Evolutionary conservation across 2,329 filamentous ascomycete species (phyloP), one percentile per base, ranked within the genome.

Genomic region (Colletotrichum lupini): DNA sequence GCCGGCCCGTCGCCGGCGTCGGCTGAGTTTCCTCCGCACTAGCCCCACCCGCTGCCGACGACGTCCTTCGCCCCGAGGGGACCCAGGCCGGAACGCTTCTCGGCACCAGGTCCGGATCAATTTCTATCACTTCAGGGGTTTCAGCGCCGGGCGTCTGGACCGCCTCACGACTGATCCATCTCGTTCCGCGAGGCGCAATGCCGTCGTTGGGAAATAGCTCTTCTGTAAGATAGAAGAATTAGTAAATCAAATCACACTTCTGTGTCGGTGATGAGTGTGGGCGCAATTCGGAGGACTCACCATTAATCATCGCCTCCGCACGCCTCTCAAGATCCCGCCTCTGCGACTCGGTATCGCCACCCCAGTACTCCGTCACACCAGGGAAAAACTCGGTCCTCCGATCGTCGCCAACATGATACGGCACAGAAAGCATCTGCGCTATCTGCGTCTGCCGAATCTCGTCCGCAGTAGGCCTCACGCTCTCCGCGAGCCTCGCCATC

Each of bases 381-480:
- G 77, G 76, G 3, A 74, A 63, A 42, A 81, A 81, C 64, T 22
- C 73, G 55, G 22, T 73, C 32, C 26, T 72, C 58, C 42, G 19
- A 16, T 70, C 70, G 42, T 53, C 24, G 2, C 11, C 53, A 49
- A 68, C 67, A 22, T 75, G 66, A 30, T 69, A 69, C 2, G 85
- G 89, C 11, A 87, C 86, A 1, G 89, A 92, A 67, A 85, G 81
- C 77, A 93, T 49, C 24, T 49, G 24, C n/a, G 59, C 52, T 16
- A 59, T 22, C 58, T 62, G 30, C 37, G 28, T 14, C 59, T 32
- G 28, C 14, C n/a, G 46, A 8, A 12, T 24, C 22, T 71, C 67
- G 19, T 46, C 62, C 14, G 14, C 9, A 46, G 60, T 66, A n/a
- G 61, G 70, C 49, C 8, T 55, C 5, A n/a, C 53, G 46, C 59